Evolutionary conservation across 108 stramenopile species (phyloP).

Genomic region (Schizochytrium sp.): DNA sequence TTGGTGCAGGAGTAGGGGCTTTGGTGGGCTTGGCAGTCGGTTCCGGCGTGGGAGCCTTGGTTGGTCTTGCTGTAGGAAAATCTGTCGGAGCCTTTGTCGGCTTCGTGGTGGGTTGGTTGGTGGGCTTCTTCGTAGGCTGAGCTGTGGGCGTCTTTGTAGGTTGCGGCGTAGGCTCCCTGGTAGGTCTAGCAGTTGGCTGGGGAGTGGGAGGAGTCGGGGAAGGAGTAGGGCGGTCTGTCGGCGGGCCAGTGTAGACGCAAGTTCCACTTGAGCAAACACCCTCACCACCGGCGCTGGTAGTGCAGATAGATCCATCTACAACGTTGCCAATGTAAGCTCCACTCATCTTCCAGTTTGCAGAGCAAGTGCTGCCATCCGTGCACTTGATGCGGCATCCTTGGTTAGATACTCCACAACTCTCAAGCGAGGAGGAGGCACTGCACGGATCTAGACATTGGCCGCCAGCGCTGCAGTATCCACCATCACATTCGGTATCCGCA

Average conservation of each 20-base stretch:
- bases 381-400: slow-evolving; percentile 23
- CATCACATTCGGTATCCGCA: slow-evolving; percentile 5
- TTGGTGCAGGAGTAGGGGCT: not conserved
- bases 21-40: not conserved
- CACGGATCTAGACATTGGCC: not conserved
- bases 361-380: not conserved
- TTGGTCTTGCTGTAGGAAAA: slow-evolving; percentile 7
- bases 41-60: not conserved
- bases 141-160: not conserved
- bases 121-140: not conserved
- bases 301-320: not conserved
- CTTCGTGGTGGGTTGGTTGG: not conserved
- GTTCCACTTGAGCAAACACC: not conserved
- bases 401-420: not conserved
- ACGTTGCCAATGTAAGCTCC: not conserved
- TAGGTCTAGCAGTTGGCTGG: not conserved
- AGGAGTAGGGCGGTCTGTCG: not conserved
- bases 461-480: slow-evolving; percentile 18
- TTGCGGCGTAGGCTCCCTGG: not conserved
- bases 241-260: not conserved
- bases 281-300: not conserved
- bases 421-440: not conserved
- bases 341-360: not conserved
- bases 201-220: not conserved
- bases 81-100: not conserved